A percentile compares a stretch with the other conserved stretches of the same genome.
Conservation (phyloP, 176 grass and related monocot species). For the Rhynchospora breviuscula region DNA sequence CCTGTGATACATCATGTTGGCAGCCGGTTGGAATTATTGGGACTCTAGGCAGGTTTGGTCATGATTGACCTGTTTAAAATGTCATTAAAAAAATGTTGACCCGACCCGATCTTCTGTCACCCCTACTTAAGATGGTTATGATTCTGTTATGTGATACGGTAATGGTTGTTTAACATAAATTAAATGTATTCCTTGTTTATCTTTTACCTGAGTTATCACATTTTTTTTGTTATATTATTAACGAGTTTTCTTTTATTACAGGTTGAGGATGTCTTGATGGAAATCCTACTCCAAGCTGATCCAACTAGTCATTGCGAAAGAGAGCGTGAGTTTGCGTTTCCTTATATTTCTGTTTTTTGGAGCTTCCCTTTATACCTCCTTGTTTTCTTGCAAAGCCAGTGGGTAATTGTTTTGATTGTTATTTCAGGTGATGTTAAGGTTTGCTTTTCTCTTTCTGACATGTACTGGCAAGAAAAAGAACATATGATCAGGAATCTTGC, state of each 20-base stretch:
- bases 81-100: background rate
- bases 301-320: background rate
- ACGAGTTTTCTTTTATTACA: constrained; percentile 19
- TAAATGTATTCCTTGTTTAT: background rate
- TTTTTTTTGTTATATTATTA: background rate
- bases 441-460: constrained; percentile 50
- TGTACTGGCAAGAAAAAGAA: constrained; percentile 58
- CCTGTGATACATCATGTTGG: too few relatives aligned
- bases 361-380: background rate
- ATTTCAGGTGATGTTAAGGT: constrained; percentile 47
- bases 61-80: background rate
- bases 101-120: background rate
- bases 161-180: background rate
- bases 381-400: constrained; percentile 7
- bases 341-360: constrained; percentile 7
- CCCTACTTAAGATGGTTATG: background rate
- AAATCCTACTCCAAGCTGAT: constrained; percentile 25
- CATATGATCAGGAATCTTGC: constrained; percentile 66
- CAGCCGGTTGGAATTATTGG: too few relatives aligned
- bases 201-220: background rate
- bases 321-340: constrained; percentile 9
- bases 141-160: background rate
- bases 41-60: too few relatives aligned
- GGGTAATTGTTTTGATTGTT: constrained; percentile 11
- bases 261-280: constrained; percentile 21